These are phyloP conservation scores for Coemansia sp. DNA, from an alignment of 192 early-diverging fungal genomes.

Conservation along the genomic window DNA sequence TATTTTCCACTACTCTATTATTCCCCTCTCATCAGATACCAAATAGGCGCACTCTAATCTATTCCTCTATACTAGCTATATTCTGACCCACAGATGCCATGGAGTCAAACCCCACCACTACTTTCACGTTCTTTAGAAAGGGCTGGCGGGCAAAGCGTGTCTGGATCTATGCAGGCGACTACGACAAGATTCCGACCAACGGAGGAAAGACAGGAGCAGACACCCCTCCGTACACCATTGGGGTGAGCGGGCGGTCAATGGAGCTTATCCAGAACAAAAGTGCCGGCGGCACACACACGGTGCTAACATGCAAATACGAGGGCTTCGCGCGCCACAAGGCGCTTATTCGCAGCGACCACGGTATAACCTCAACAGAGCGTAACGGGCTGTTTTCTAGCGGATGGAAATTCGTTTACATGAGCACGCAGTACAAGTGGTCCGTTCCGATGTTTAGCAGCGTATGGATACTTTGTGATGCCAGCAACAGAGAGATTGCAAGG, in stretches of 20 bases:
- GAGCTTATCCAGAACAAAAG: background rate
- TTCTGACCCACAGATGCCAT: background rate
- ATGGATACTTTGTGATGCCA: background rate
- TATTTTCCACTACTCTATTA: too few species aligned
- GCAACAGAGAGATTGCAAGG: background rate
- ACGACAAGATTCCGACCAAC: background rate
- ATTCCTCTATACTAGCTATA: background rate
- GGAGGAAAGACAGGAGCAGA: background rate
- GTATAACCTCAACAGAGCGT: background rate
- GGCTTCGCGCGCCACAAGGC: background rate
- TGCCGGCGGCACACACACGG: background rate
- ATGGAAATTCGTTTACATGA: constrained; percentile 4
- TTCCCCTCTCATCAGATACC: too few species aligned
- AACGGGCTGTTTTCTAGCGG: constrained; percentile 1
- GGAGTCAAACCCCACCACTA: background rate
- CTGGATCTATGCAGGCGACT: background rate
- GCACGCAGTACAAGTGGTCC: constrained; percentile 4
- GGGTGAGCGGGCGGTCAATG: background rate
- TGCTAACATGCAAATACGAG: background rate
- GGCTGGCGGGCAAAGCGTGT: background rate
- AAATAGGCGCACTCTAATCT: background rate
- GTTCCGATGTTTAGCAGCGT: background rate
- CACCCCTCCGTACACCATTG: background rate
- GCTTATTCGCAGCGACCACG: background rate
- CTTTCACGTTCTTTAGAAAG: constrained; percentile 3